Percentiles rank a stretch among this genome's conserved stretches.
These are phyloP conservation scores for Argentina anserina DNA, from an alignment of 306 rosid genomes.

Conservation along the genomic window DNA sequence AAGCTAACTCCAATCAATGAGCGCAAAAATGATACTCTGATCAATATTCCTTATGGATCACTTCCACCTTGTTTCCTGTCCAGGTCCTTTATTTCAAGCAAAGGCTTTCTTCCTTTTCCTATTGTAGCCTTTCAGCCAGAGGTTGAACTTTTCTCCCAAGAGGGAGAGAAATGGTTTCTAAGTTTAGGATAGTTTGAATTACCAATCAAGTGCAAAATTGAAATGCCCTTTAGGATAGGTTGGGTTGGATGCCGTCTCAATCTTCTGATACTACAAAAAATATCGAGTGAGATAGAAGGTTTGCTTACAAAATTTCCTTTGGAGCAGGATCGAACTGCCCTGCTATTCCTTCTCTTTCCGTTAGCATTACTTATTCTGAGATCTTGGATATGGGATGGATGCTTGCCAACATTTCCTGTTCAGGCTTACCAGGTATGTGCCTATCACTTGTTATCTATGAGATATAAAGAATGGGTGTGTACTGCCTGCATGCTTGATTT, in stretches of 20 bases:
- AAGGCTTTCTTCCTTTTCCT: background rate
- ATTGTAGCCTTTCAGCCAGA: background rate
- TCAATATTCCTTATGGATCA: background rate
- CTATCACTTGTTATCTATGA: background rate
- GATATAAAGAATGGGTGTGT: conserved; percentile 1
- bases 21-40: background rate
- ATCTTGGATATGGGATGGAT: conserved; percentile 93
- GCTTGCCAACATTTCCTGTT: conserved; percentile 93
- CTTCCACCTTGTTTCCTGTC: background rate
- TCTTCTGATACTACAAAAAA: background rate
- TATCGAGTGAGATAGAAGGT: background rate
- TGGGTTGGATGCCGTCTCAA: background rate
- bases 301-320: conserved; percentile 25
- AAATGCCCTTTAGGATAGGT: background rate
- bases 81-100: background rate
- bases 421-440: conserved; percentile 82
- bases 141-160: background rate
- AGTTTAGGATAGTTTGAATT: background rate
- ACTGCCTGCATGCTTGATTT: conserved; percentile 17
- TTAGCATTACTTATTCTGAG: conserved; percentile 64
- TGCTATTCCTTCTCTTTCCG: conserved; percentile 88
- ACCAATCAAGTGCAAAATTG: background rate
- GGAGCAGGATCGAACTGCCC: conserved; percentile 93
- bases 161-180: background rate
- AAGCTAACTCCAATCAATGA: background rate